phyloP scores from a whole-genome alignment of 768 basidiomycete species.

The Mycena olivaceomarginata region DNA sequence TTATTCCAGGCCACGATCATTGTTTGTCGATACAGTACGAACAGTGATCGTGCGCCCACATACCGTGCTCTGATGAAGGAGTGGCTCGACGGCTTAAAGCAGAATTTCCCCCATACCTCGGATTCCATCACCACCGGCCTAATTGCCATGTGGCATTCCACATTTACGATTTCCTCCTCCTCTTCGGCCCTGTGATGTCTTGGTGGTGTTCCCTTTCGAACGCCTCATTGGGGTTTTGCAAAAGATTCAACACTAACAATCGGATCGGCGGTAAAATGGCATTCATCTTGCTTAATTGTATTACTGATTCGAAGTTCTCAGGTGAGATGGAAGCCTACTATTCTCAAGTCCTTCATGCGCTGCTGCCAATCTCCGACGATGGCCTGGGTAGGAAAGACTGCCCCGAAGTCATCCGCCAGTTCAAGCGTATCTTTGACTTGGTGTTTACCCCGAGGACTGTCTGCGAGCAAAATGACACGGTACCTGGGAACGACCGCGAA shows the following conservation, averaged over 20 bases:
- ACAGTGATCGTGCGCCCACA: not conserved
- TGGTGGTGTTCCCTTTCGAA: constrained; percentile 67
- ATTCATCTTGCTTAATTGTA: too few relatives aligned
- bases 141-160: constrained; percentile 49
- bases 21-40: constrained; percentile 24
- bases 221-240: constrained; percentile 59
- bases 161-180: constrained; percentile 55
- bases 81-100: constrained; percentile 49
- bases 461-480: too few relatives aligned
- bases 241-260: constrained; percentile 54
- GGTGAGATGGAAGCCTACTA: too few relatives aligned
- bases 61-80: constrained; percentile 34
- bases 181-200: constrained; percentile 52
- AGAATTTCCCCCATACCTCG: constrained; percentile 48
- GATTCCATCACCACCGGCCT: not conserved
- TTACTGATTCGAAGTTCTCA: too few relatives aligned
- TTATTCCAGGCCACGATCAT: constrained; percentile 47
- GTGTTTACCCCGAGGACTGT: too few relatives aligned
- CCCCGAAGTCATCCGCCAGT: too few relatives aligned
- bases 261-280: constrained; percentile 47
- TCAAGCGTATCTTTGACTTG: too few relatives aligned
- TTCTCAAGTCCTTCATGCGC: too few relatives aligned
- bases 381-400: too few relatives aligned
- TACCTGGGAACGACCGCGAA: too few relatives aligned
- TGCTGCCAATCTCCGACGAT: too few relatives aligned